Evolutionary conservation across 441 rosid genomes (phyloP).

Genomic region (Adansonia grandidieri): DNA sequence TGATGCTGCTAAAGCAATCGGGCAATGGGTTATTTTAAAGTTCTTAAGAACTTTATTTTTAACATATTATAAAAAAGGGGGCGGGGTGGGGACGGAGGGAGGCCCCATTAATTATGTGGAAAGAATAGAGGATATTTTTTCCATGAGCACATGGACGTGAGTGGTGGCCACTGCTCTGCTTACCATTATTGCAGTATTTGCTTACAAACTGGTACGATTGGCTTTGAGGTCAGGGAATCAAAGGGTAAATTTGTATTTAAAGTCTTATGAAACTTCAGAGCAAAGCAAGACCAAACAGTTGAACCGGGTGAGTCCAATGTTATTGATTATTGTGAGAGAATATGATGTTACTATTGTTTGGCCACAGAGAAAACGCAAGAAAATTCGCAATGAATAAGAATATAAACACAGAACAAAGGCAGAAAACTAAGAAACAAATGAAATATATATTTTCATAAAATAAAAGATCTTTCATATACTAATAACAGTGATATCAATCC

Average conservation of each 20-base stretch:
- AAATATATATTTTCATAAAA: background rate
- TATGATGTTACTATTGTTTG: background rate
- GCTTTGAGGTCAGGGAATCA: background rate
- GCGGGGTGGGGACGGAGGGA: background rate
- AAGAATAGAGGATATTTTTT: background rate
- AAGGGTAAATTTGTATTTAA: background rate
- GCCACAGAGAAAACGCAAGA: slow-evolving; percentile 2
- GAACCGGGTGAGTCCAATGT: background rate
- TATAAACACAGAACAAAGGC: background rate
- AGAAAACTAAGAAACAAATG: background rate
- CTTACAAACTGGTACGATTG: background rate
- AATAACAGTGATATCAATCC: slow-evolving; percentile 20
- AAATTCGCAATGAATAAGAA: background rate
- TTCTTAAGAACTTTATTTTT: background rate
- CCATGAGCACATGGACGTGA: background rate
- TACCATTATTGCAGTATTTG: background rate
- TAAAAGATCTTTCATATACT: slow-evolving; percentile 12
- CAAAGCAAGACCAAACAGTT: background rate
- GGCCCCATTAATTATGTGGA: background rate
- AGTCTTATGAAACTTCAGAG: background rate
- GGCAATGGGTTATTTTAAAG: too few species aligned
- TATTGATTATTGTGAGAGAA: background rate
- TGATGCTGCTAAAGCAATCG: background rate
- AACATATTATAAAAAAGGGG: background rate
- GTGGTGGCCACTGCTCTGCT: background rate